Base-by-base conservation (phyloP, 208 protist genomes). In the Leishmania martiniquensis region DNA sequence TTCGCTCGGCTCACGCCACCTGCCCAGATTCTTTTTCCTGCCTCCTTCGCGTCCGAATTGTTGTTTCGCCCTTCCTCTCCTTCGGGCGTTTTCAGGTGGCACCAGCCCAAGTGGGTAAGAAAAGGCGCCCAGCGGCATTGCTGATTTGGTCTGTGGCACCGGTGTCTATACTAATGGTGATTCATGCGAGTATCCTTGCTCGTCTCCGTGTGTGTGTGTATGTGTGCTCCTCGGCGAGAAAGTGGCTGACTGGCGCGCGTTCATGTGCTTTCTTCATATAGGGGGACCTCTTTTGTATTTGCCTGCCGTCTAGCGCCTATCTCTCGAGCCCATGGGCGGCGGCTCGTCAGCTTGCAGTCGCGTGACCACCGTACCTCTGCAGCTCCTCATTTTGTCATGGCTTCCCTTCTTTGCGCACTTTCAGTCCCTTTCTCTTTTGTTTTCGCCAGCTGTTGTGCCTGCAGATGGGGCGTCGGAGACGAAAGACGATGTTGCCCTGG, bases 381-480 rank as follows among this genome's bases (percentile, higher is more conserved):
- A 63, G n/a, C n/a, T n/a, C 29, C 42, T 67, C 42, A 65, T 60
- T 34, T 70, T 71, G 25, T 78, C 13, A 70, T n/a, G n/a, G 39
- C 54, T 9, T 52, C n/a, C 34, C 57, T 57, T 17, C 29, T 60
- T 32, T 15, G 2, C 54, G 22, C 57, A 4, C 57, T 39, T 7
- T 10, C 29, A 45, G 42, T 67, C 39, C 2, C 15, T 47, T 47
- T n/a, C 25, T 1, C 25, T n/a, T 62, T 62, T 62, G 5, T 44
- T 45, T 68, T 47, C 15, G 34, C 12, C 4, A 13, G 13, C 57
- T 34, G 32, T 37, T 0, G 57, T 13, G 29, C 37, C 57, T 29
- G 12, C 57, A 63, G 29, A 63, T 29, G 57, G 20, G 22, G 52
- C 13, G 22, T 29, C 22, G 15, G 49, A 12, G 52, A 57, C 52